Evolutionary conservation across 2,329 filamentous ascomycete species (phyloP).

Genomic region (Pseudocercospora pini-densiflorae): DNA sequence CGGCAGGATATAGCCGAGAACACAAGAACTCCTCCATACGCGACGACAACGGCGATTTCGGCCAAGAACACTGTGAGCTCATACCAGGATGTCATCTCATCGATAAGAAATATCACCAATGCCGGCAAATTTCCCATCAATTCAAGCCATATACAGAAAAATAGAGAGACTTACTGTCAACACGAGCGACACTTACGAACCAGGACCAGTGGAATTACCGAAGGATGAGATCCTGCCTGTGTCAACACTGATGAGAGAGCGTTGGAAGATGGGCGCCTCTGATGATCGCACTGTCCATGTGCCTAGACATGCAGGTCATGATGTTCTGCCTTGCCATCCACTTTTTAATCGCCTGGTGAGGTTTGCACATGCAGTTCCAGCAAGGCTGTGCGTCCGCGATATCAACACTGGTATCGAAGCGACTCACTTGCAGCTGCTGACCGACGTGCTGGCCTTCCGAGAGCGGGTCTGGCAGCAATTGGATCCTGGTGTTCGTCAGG

Average conservation of each 20-base stretch:
- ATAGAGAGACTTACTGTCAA: slow-evolving; percentile 23
- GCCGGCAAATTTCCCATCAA: slow-evolving; percentile 24
- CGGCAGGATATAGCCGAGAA: slow-evolving; percentile 4
- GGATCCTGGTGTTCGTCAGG: slow-evolving; percentile 33
- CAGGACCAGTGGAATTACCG: slow-evolving; percentile 10
- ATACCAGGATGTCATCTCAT: neutral
- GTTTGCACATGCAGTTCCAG: slow-evolving; percentile 43
- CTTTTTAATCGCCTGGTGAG: slow-evolving; percentile 49
- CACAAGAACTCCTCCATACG: neutral
- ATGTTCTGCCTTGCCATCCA: slow-evolving; percentile 39
- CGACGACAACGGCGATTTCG: slow-evolving; percentile 1
- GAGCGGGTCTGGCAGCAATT: slow-evolving; percentile 42
- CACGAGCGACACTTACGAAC: slow-evolving; percentile 24
- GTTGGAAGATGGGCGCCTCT: slow-evolving; percentile 26
- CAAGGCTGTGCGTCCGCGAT: slow-evolving; percentile 47
- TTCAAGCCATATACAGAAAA: slow-evolving; percentile 26
- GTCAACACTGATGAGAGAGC: slow-evolving; percentile 20
- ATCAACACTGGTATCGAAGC: slow-evolving; percentile 42
- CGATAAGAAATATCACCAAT: slow-evolving; percentile 10
- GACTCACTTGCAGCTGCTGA: slow-evolving; percentile 50
- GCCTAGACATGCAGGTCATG: slow-evolving; percentile 21
- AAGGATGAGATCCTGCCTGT: slow-evolving; percentile 23
- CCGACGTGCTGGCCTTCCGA: slow-evolving; percentile 51
- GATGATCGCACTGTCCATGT: slow-evolving; percentile 35
- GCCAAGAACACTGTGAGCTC: neutral